Percentiles rank a stretch among this genome's conserved stretches.
Evolutionary conservation across 2,329 filamentous ascomycete species (phyloP).

Genomic region (Esteya vermicola): DNA sequence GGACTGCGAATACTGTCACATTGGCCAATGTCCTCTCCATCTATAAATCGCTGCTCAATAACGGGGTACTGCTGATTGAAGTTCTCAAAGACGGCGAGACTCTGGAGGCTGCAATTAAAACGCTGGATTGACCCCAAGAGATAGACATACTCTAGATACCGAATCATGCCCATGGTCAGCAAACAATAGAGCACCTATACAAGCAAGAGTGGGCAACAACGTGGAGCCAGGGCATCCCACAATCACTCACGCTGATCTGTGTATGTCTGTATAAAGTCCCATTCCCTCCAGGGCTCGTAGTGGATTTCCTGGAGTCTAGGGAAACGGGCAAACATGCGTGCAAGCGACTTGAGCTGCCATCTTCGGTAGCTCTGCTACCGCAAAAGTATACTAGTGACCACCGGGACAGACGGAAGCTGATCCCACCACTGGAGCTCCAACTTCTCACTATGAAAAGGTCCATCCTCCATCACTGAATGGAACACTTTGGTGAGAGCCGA

Average conservation of each 20-base stretch:
- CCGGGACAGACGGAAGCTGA: conserved; percentile 14
- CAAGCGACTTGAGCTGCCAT: conserved; percentile 16
- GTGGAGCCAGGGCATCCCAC: no score
- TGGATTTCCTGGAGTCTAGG: conserved; percentile 17
- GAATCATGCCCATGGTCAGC: no score
- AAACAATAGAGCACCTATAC: neutral
- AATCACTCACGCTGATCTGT: conserved; percentile 12
- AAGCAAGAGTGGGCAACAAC: conserved; percentile 11
- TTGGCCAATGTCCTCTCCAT: neutral
- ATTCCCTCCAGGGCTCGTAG: conserved; percentile 20
- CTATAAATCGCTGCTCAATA: conserved; percentile 8
- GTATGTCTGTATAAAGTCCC: conserved; percentile 6
- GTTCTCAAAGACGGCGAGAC: conserved; percentile 17
- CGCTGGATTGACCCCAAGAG: no score
- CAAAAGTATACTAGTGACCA: conserved; percentile 17
- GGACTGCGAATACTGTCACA: no score
- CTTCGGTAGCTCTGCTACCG: conserved; percentile 18
- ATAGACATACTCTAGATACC: no score
- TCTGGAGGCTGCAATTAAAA: conserved; percentile 10
- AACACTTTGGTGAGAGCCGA: conserved; percentile 13
- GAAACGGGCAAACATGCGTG: conserved; percentile 16
- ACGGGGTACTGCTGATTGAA: conserved; percentile 17
- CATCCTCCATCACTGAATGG: conserved; percentile 10
- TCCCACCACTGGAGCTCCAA: conserved; percentile 14
- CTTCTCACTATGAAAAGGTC: conserved; percentile 11